Conservation (phyloP, 2,329 filamentous ascomycete species). For the Mycogone perniciosa region DNA sequence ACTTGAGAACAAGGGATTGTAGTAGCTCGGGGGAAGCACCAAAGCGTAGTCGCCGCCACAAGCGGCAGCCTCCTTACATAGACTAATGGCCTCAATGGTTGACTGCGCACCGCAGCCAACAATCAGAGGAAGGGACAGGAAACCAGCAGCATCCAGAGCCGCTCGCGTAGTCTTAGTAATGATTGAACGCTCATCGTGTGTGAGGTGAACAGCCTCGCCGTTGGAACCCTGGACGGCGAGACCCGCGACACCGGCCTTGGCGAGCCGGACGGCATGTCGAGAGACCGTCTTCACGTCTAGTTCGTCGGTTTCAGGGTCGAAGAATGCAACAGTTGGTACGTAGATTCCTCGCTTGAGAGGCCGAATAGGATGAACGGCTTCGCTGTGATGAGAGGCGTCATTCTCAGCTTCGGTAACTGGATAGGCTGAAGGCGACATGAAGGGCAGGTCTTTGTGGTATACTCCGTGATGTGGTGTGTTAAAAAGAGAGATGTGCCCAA, state of each 20-base stretch:
- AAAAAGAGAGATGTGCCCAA: no score
- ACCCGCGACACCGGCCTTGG: constrained; percentile 64
- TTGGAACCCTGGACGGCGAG: constrained; percentile 76
- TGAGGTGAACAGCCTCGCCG: constrained; percentile 74
- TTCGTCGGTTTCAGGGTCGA: constrained; percentile 58
- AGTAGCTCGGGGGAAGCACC: constrained; percentile 71
- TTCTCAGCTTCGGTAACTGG: constrained; percentile 10
- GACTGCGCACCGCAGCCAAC: constrained; percentile 71
- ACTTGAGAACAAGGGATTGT: constrained; percentile 58
- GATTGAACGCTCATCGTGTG: constrained; percentile 60
- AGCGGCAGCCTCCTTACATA: constrained; percentile 61
- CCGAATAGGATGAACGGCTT: constrained; percentile 19
- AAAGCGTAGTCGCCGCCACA: constrained; percentile 70
- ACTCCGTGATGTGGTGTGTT: background rate
- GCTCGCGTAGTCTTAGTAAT: constrained; percentile 65
- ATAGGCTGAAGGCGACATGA: constrained; percentile 11
- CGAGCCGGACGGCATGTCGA: constrained; percentile 61
- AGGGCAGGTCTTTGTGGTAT: background rate
- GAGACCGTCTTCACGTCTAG: constrained; percentile 57
- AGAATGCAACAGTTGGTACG: constrained; percentile 70
- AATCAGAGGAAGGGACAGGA: constrained; percentile 60
- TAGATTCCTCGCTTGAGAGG: constrained; percentile 53
- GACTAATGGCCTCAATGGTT: constrained; percentile 63
- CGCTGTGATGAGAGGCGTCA: constrained; percentile 11
- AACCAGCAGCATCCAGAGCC: constrained; percentile 60